These are phyloP conservation scores for Paraphaeosphaeria minitans DNA, from an alignment of 2,329 filamentous ascomycete genomes.

Conservation along the genomic window DNA sequence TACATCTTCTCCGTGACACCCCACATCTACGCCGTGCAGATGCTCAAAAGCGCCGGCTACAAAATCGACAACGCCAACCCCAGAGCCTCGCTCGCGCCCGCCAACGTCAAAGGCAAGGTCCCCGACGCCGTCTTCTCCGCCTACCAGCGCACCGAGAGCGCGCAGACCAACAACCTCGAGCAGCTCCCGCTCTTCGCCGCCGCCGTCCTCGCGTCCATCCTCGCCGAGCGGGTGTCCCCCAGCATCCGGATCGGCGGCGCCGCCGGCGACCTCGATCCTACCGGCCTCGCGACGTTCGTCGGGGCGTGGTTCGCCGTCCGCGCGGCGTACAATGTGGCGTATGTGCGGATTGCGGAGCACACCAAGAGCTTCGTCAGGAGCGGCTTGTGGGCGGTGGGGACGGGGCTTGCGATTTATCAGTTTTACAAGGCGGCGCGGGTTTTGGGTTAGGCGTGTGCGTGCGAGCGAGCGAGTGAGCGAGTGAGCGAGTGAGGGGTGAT, in stretches of 20 bases:
- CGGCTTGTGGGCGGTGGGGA: slow-evolving; percentile 19
- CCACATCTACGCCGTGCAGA: slow-evolving; percentile 23
- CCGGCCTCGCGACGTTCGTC: slow-evolving; percentile 28
- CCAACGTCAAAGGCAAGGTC: slow-evolving; percentile 31
- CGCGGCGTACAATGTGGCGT: slow-evolving; percentile 26
- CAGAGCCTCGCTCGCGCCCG: slow-evolving; percentile 27
- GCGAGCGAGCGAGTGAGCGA: not conserved
- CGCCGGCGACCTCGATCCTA: slow-evolving; percentile 20
- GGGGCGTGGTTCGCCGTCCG: slow-evolving; percentile 25
- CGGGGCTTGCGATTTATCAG: slow-evolving; percentile 23
- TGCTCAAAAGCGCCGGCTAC: slow-evolving; percentile 26
- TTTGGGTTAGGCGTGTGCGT: slow-evolving; percentile 15
- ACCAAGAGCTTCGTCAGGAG: slow-evolving; percentile 28
- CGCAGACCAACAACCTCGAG: slow-evolving; percentile 32
- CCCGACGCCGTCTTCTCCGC: slow-evolving; percentile 31
- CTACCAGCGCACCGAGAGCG: slow-evolving; percentile 35
- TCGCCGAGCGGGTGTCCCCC: slow-evolving; percentile 27
- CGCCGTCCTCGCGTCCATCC: slow-evolving; percentile 29
- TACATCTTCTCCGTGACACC: slow-evolving; percentile 31
- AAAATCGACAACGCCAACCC: slow-evolving; percentile 34
- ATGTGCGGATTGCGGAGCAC: slow-evolving; percentile 27
- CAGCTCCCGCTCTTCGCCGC: slow-evolving; percentile 32
- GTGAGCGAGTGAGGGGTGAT: not conserved
- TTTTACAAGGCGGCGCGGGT: slow-evolving; percentile 31
- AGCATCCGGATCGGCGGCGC: slow-evolving; percentile 18